Evolutionary conservation across 805 yeast genomes (phyloP), one percentile per base, ranked within the genome.

Genomic region (Nakazawaea sp.): DNA sequence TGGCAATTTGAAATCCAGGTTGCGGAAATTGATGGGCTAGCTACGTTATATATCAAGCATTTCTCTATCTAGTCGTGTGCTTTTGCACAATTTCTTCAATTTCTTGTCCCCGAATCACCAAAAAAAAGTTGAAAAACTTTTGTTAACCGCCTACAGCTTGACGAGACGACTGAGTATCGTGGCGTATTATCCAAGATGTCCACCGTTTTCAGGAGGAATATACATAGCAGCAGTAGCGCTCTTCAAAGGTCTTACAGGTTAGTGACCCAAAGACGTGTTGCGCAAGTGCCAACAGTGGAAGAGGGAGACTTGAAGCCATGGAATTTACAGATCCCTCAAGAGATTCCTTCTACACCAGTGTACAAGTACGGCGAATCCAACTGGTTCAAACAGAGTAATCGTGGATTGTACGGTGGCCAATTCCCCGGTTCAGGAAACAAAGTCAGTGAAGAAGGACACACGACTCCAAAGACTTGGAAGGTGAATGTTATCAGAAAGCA

Each of bases 361-460:
- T 83, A 83, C 54, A 80, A 84, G 36, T 90, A 81, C 59, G 90
- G 90, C 19, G 88, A 83, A 42, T 71, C 96, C 3, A 61, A 66
- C 36, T 70, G 76, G 43, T 90, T 78, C 66, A 88, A 88, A 55
- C 82, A 88, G 60, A 78, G 89, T 48, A 86, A 90, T 56, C 64
- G 80, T 35, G 98, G 97, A 4, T 68, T 92, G 29, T 90, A 74
- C 56, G 99, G 97, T 18, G 98, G 96, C 12, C 75, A 83, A 39
- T 81, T 81, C 52, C 73, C 85, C 35, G 78, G 75, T 45, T 71
- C 78, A 45, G 94, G 96, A 48, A 75, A 86, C 59, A 73, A 75
- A 40, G 71, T 89, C 41, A 76, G 95, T 12, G 95, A 87, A 54
- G 78, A 78, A 36, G 70, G 72, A 39, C 86, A 84, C 62, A 80